phyloP scores from a whole-genome alignment of 2,329 filamentous ascomycete species.

The Trichophyton simii region DNA sequence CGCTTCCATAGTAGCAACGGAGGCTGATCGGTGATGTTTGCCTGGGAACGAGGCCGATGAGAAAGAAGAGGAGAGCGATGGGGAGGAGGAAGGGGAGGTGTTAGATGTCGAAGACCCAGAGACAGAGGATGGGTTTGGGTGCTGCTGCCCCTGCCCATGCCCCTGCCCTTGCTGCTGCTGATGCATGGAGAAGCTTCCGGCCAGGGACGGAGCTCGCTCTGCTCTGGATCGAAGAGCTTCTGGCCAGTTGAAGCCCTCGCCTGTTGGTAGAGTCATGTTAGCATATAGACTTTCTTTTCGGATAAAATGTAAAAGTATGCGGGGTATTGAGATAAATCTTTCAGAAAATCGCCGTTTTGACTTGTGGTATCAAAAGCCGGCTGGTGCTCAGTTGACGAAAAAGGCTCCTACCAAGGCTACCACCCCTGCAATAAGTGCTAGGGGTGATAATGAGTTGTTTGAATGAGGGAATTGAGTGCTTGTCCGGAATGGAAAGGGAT shows the following conservation, averaged over 20 bases:
- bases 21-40: constrained; percentile 28
- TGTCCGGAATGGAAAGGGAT: background rate
- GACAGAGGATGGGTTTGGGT: background rate
- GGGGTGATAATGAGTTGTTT: background rate
- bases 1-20: constrained; percentile 42
- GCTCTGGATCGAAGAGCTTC: constrained; percentile 88
- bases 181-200: constrained; percentile 14
- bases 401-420: background rate
- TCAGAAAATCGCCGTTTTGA: background rate
- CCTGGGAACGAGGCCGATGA: constrained; percentile 28
- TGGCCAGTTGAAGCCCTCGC: constrained; percentile 94
- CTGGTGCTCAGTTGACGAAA: background rate
- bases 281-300: constrained; percentile 18
- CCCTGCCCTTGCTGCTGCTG: background rate
- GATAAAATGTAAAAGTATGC: constrained; percentile 17
- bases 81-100: constrained; percentile 20
- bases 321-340: background rate
- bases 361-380: background rate
- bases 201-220: constrained; percentile 53
- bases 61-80: constrained; percentile 11
- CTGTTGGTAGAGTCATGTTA: constrained; percentile 40
- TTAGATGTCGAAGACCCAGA: constrained; percentile 13
- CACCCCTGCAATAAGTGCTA: background rate
- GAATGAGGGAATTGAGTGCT: background rate
- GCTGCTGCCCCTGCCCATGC: background rate